Conservation (phyloP, 768 basidiomycete species). For the Cystofilobasidium ferigula region DNA sequence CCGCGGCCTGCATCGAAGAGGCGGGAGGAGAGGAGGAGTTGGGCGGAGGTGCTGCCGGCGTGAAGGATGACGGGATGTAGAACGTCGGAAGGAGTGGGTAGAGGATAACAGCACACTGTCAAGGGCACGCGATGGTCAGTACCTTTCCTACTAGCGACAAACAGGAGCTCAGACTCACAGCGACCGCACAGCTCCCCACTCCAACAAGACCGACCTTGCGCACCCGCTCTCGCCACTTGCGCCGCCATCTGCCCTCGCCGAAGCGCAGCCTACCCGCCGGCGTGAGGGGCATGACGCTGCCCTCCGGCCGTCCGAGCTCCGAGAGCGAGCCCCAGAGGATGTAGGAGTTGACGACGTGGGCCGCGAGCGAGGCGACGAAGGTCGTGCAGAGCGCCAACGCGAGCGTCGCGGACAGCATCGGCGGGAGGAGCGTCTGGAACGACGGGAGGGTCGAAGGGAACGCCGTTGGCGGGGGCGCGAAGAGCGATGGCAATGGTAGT, state of each 20-base stretch:
- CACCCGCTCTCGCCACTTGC: conserved; percentile 1
- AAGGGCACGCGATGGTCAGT: not conserved
- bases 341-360: not conserved
- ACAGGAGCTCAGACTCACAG: not conserved
- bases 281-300: not conserved
- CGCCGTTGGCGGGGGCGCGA: not conserved
- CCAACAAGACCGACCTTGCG: not conserved
- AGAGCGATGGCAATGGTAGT: not conserved
- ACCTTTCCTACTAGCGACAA: not conserved
- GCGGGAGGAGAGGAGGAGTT: not conserved
- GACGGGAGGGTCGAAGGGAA: not conserved
- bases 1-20: not conserved
- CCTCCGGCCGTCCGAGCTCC: not conserved
- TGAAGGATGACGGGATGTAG: not conserved
- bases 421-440: not conserved
- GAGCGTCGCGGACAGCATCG: not conserved
- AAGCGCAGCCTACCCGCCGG: not conserved
- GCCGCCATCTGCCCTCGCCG: not conserved
- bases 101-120: not conserved
- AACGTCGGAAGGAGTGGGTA: not conserved
- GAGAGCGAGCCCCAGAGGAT: conserved; percentile 1
- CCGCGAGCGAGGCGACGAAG: not conserved
- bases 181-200: not conserved
- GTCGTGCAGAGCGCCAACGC: not conserved
- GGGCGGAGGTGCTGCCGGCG: not conserved